A percentile compares a stretch with the other conserved stretches of the same genome.
Conservation (phyloP, 2,329 filamentous ascomycete species). For the Biscogniauxia marginata region DNA sequence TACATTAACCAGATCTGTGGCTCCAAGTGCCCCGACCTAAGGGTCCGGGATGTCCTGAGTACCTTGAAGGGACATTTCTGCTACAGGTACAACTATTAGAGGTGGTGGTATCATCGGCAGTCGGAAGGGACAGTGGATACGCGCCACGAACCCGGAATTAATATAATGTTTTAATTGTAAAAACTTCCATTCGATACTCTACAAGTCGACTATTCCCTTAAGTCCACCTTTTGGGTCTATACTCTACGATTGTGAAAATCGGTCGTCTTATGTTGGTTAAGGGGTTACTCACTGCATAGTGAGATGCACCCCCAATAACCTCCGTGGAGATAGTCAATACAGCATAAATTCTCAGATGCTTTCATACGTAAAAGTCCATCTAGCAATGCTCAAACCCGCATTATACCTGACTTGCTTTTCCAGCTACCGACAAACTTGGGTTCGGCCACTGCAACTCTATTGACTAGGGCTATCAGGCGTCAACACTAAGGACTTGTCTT, state of each 20-base stretch:
- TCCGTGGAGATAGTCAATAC: no score
- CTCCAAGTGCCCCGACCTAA: constrained; percentile 29
- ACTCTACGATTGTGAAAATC: neutral
- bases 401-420: no score
- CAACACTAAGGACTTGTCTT: no score
- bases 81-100: constrained; percentile 32
- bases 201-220: neutral
- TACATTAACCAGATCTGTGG: constrained; percentile 27
- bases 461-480: no score
- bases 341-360: no score
- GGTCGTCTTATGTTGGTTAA: no score
- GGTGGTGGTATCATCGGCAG: neutral
- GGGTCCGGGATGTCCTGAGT: constrained; percentile 27
- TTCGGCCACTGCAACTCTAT: no score
- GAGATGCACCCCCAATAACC: no score
- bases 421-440: no score
- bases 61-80: constrained; percentile 27
- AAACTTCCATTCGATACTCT: neutral
- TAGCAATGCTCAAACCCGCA: no score
- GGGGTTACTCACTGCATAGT: no score
- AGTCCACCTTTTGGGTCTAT: neutral
- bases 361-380: no score
- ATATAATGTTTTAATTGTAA: neutral
- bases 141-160: neutral
- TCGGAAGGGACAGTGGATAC: neutral